Evolutionary conservation across 1,284 basidiomycete species (phyloP).

Genomic region (Tilletia indica): DNA sequence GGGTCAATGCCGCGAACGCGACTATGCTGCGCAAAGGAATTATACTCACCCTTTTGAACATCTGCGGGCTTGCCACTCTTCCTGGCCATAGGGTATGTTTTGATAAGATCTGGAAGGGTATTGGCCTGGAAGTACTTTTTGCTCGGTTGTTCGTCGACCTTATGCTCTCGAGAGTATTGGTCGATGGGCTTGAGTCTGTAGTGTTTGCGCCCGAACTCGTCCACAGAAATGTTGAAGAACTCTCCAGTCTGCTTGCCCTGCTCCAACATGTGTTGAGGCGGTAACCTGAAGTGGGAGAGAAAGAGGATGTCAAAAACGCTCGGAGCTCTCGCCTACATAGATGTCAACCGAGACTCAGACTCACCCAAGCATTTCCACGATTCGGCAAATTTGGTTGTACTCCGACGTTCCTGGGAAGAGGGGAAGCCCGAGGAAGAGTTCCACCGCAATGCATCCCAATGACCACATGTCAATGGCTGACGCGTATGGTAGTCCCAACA

Average conservation of each 20-base stretch:
- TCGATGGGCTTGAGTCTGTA: constrained; percentile 87
- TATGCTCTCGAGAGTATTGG: constrained; percentile 92
- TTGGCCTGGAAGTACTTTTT: constrained; percentile 98
- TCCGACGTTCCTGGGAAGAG: constrained; percentile 98
- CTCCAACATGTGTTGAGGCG: constrained; percentile 89
- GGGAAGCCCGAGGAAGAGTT: constrained; percentile 91
- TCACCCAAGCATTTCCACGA: constrained; percentile 96
- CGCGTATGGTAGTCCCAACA: constrained; percentile 90
- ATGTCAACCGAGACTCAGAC: constrained; percentile 53
- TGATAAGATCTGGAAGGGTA: constrained; percentile 90
- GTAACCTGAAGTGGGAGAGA: constrained; percentile 63
- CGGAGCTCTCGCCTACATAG: too few relatives aligned
- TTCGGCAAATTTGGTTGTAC: constrained; percentile 94
- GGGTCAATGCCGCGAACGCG: neutral
- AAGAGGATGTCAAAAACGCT: neutral
- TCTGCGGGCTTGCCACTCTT: constrained; percentile 78
- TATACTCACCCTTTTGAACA: constrained; percentile 77
- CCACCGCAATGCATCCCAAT: constrained; percentile 91
- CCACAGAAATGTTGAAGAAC: constrained; percentile 80
- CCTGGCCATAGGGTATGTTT: constrained; percentile 83
- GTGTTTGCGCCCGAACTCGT: constrained; percentile 81
- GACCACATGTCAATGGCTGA: constrained; percentile 96
- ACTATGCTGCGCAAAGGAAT: too few relatives aligned
- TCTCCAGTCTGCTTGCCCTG: constrained; percentile 91
- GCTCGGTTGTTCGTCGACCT: constrained; percentile 89